Percentiles rank a stretch among this genome's conserved stretches.
These are phyloP conservation scores for Solidago caesia DNA, from an alignment of 129 eudicot species.

Conservation along the genomic window DNA sequence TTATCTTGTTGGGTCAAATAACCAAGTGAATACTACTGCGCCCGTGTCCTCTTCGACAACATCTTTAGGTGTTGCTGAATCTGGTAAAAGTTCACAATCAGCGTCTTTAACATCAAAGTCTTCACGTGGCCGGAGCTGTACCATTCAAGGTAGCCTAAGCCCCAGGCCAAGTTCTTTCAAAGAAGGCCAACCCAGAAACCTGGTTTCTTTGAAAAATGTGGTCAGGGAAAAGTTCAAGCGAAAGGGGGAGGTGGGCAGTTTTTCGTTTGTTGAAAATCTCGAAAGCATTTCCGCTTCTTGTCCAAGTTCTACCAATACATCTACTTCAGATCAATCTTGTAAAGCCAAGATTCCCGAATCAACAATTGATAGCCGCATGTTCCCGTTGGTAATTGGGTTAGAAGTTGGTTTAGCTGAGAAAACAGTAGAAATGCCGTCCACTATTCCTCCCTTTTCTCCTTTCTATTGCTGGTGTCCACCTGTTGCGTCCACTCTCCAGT, in stretches of 20 bases:
- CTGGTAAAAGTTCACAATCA: slow-evolving; percentile 32
- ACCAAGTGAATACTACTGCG: slow-evolving; percentile 14
- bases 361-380: slow-evolving; percentile 12
- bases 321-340: slow-evolving; percentile 27
- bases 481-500: slow-evolving; percentile 48
- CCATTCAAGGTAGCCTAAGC: slow-evolving; percentile 60
- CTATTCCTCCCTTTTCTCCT: slow-evolving; percentile 54
- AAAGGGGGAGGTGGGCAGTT: slow-evolving; percentile 36
- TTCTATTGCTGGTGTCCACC: slow-evolving; percentile 95
- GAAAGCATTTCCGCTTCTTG: slow-evolving; percentile 34
- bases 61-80: slow-evolving; percentile 14
- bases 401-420: slow-evolving; percentile 44
- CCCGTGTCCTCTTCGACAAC: not conserved
- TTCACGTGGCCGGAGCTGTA: slow-evolving; percentile 40
- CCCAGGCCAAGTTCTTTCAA: slow-evolving; percentile 66
- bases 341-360: slow-evolving; percentile 33
- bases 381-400: slow-evolving; percentile 38
- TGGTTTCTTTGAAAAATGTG: slow-evolving; percentile 41
- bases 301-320: slow-evolving; percentile 28
- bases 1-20: slow-evolving; percentile 45
- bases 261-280: slow-evolving; percentile 20
- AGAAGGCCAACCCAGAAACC: slow-evolving; percentile 49
- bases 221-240: slow-evolving; percentile 52
- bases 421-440: slow-evolving; percentile 23
- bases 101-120: slow-evolving; percentile 36